Evolutionary conservation across 768 basidiomycete genomes (phyloP).

Genomic region (Exsudoporus frostii): DNA sequence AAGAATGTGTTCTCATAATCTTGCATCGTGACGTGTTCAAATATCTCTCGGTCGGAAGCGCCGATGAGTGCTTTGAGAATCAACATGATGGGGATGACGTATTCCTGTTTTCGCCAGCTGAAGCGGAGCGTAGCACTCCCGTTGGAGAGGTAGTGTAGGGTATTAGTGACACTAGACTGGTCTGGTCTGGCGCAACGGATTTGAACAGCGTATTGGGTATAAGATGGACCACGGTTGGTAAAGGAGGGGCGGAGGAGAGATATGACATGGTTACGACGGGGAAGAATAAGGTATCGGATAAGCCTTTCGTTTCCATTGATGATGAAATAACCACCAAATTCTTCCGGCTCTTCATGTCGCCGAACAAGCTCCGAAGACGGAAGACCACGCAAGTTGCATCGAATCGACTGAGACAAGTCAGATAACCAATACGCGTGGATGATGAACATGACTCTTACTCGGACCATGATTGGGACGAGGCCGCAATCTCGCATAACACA

Average conservation of each 20-base stretch:
- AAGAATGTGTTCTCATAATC: conserved; percentile 97
- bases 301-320: conserved; percentile 99
- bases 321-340: conserved; percentile 98
- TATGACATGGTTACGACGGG: conserved; percentile 93
- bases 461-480: conserved; percentile 93
- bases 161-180: conserved; percentile 91
- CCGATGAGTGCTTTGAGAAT: conserved; percentile 89
- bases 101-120: conserved; percentile 97
- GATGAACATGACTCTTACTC: conserved; percentile 52
- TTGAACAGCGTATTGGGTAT: conserved; percentile 91
- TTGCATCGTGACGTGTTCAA: conserved; percentile 94
- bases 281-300: conserved; percentile 95
- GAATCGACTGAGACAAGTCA: conserved; percentile 58
- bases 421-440: neutral
- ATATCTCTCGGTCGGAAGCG: conserved; percentile 94
- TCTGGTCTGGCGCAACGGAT: conserved; percentile 94
- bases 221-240: conserved; percentile 88
- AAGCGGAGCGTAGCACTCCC: conserved; percentile 97
- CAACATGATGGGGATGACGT: conserved; percentile 95
- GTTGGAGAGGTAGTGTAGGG: conserved; percentile 95
- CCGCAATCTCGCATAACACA: conserved; percentile 82
- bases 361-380: conserved; percentile 83
- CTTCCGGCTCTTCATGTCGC: conserved; percentile 94
- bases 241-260: conserved; percentile 91
- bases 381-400: conserved; percentile 88